A percentile compares a stretch with the other conserved stretches of the same genome.
phyloP scores from a whole-genome alignment of 2,329 filamentous ascomycete genomes.

The Aspergillus nomiae region DNA sequence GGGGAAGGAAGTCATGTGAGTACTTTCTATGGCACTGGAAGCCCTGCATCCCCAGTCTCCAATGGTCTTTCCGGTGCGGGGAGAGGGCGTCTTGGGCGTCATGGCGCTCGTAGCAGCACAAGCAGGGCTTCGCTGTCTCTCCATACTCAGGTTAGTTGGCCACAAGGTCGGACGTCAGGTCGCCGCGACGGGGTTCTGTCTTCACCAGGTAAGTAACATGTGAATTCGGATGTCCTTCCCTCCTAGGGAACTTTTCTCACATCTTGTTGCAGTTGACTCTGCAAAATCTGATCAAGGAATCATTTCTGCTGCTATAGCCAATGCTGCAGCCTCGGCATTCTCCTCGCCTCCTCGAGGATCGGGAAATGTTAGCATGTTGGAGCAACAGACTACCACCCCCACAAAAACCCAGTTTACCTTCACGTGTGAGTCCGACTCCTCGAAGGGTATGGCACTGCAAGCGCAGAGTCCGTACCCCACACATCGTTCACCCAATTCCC shows the following conservation, averaged over 20 bases:
- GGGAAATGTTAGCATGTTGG: constrained; percentile 77
- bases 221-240: constrained; percentile 1
- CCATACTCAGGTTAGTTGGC: constrained; percentile 60
- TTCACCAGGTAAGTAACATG: constrained; percentile 35
- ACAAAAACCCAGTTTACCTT: constrained; percentile 93
- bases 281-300: constrained; percentile 68
- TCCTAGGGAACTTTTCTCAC: constrained; percentile 22
- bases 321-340: constrained; percentile 73
- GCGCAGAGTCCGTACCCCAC: constrained; percentile 53
- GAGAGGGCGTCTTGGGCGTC: constrained; percentile 77
- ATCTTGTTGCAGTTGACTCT: constrained; percentile 35
- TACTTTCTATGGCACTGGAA: constrained; percentile 60
- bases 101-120: constrained; percentile 48
- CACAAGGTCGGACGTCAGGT: constrained; percentile 51
- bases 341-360: constrained; percentile 64
- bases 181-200: constrained; percentile 50
- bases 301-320: constrained; percentile 89
- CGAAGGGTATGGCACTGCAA: constrained; percentile 76
- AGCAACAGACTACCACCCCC: constrained; percentile 68
- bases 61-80: constrained; percentile 82
- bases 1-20: constrained; percentile 50
- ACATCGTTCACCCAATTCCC: constrained; percentile 34
- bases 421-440: constrained; percentile 87
- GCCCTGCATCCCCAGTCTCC: constrained; percentile 56
- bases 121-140: constrained; percentile 65